Percentiles rank a stretch among this genome's conserved stretches.
phyloP scores from a whole-genome alignment of 352 stramenopile genomes.

The Phytophthora fragariaefolia region DNA sequence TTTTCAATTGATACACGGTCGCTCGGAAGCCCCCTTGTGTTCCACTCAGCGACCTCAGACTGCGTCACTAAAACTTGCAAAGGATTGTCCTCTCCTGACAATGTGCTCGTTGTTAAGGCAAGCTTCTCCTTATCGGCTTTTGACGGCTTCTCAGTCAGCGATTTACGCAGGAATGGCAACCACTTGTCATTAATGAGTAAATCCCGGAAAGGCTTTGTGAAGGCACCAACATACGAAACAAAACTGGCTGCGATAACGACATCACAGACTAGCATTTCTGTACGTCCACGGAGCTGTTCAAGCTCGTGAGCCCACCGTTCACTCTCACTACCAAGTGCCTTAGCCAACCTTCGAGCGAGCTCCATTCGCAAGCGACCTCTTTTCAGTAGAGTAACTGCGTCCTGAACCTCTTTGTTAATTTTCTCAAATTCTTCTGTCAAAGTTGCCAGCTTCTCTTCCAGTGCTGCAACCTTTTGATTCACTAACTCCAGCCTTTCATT shows the following conservation, averaged over 20 bases:
- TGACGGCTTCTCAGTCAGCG: conserved; percentile 28
- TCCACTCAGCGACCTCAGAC: conserved; percentile 89
- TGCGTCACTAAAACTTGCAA: conserved; percentile 75
- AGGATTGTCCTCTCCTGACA: conserved; percentile 53
- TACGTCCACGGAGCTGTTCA: conserved; percentile 69
- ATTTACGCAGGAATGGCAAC: conserved; percentile 86
- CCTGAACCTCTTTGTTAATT: conserved; percentile 90
- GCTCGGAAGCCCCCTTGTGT: conserved; percentile 82
- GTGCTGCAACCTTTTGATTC: conserved; percentile 85
- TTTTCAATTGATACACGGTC: conserved; percentile 93
- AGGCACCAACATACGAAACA: conserved; percentile 94
- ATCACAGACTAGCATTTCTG: conserved; percentile 88
- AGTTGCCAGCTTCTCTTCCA: conserved; percentile 88
- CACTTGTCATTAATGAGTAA: conserved; percentile 86
- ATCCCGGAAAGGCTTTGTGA: conserved; percentile 94
- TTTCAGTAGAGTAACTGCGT: conserved; percentile 90
- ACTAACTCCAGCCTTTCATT: conserved; percentile 91
- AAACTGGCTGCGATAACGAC: conserved; percentile 93
- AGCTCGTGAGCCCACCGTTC: conserved; percentile 91
- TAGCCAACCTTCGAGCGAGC: conserved; percentile 91
- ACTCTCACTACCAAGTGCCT: conserved; percentile 94
- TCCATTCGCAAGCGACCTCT: conserved; percentile 90
- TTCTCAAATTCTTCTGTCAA: conserved; percentile 86
- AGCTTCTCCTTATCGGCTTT: conserved; percentile 28
- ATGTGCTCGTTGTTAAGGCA: conserved; percentile 4